Conservation (phyloP, 179 eudicot species). For the Amaranthus tricolor region DNA sequence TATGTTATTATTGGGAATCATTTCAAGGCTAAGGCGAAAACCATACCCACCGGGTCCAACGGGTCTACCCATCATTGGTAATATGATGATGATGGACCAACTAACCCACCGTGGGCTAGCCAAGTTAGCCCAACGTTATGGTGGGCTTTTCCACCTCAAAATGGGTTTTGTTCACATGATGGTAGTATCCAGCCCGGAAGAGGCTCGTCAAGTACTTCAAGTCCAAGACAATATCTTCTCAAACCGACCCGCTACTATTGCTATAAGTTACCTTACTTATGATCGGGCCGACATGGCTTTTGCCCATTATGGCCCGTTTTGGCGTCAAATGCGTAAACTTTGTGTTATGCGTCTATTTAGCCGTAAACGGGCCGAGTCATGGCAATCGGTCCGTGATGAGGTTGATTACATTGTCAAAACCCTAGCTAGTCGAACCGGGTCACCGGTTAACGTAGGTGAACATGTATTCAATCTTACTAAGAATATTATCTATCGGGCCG, state of each 20-base stretch:
- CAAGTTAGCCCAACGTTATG: constrained; percentile 44
- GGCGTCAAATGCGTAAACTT: constrained; percentile 96
- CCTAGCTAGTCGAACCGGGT: constrained; percentile 34
- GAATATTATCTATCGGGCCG: constrained; percentile 69
- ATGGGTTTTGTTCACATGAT: constrained; percentile 63
- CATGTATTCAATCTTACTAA: constrained; percentile 56
- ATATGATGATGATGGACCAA: constrained; percentile 71
- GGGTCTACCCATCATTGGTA: constrained; percentile 66
- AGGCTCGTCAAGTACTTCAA: constrained; percentile 75
- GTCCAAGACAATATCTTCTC: constrained; percentile 74
- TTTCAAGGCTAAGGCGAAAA: constrained; percentile 27
- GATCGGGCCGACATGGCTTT: constrained; percentile 83
- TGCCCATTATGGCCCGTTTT: constrained; percentile 85
- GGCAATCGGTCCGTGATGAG: constrained; percentile 86
- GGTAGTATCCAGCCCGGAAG: constrained; percentile 49
- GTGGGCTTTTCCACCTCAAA: constrained; percentile 53
- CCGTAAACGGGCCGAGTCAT: constrained; percentile 78
- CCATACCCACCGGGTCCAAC: constrained; percentile 62
- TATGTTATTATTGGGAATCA: constrained; percentile 18
- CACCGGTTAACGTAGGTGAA: constrained; percentile 62
- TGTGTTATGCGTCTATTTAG: constrained; percentile 88
- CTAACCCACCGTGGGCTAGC: constrained; percentile 69
- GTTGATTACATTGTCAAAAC: constrained; percentile 41
- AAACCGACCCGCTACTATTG: constrained; percentile 72
- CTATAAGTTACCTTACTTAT: constrained; percentile 67